Evolutionary conservation across 768 basidiomycete genomes (phyloP).

Genomic region (Boletus patriciae): DNA sequence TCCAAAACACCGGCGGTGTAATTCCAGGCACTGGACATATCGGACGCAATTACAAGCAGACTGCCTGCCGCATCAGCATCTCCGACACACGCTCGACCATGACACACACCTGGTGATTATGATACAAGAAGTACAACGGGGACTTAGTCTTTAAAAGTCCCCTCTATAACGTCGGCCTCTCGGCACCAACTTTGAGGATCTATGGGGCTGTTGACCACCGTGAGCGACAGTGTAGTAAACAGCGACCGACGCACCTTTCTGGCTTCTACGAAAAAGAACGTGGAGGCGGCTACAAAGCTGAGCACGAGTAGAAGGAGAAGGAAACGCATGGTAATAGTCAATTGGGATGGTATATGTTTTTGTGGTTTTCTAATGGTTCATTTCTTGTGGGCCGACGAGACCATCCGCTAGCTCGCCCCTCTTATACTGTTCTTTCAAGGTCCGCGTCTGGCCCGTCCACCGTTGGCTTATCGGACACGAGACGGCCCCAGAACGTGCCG

Average conservation of each 20-base stretch:
- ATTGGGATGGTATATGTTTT: not conserved
- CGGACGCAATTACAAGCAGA: constrained; percentile 13
- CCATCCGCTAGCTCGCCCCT: constrained; percentile 3
- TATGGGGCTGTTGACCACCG: constrained; percentile 18
- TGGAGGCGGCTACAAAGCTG: constrained; percentile 29
- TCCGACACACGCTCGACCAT: not conserved
- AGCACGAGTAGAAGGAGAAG: constrained; percentile 31
- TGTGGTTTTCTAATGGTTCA: constrained; percentile 25
- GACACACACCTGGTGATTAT: constrained; percentile 19
- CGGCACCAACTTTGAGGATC: constrained; percentile 8
- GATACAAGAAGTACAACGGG: constrained; percentile 25
- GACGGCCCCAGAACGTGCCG: constrained; percentile 28
- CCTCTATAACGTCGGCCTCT: constrained; percentile 9
- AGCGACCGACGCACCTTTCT: constrained; percentile 22
- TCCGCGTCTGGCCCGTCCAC: constrained; percentile 14
- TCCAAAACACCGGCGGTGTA: not conserved
- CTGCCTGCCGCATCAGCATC: constrained; percentile 8
- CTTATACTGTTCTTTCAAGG: constrained; percentile 28
- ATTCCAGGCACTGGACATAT: not conserved
- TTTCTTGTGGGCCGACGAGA: constrained; percentile 28
- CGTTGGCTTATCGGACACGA: constrained; percentile 16
- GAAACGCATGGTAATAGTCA: constrained; percentile 23
- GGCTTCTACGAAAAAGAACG: constrained; percentile 33
- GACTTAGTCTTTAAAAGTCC: constrained; percentile 32
- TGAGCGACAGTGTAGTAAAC: constrained; percentile 5